Base-by-base conservation (phyloP, 2,329 filamentous ascomycete species). In the Epichloe sylvatica region DNA sequence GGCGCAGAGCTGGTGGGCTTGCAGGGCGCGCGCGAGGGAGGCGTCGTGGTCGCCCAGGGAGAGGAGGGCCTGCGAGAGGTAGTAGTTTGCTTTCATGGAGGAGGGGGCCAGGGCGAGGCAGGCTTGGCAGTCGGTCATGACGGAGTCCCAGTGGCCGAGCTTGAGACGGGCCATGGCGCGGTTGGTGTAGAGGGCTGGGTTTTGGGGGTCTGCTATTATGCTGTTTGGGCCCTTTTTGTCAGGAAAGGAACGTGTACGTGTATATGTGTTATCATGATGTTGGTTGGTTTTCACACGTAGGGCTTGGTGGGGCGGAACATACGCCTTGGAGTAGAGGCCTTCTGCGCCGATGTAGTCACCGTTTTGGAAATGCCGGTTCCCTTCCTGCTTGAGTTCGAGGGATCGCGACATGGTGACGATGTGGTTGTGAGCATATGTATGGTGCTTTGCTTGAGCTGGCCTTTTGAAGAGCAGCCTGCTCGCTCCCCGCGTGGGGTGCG, bases 161-260 rank as follows among this genome's bases (percentile, higher is more conserved):
- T 84, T 86, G 51, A 92, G 73, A 39, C 89, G 80, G 3, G 84
- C 81, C 68, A 95, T 84, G 47, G 89, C 86, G 49, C 90, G 86
- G 68, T 96, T 97, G 38, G 88, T 91, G 68, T 89, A 96, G 46
- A 95, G 76, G 33, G 84, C 73, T 1, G 84, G 79, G 62, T 94
- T 92, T 49, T 72, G 76, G 4, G 85, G 76, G 66, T 94, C 86
- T 62, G 81, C 80, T 58, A 85, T 80, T 57, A 95, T 89, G 39
- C 83, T 87, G 56, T 33, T 39, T 25, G 2, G 47, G 5, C 4
- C 2, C 0, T 39, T 19, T 39, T 39, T 17, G 37, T 41, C 21
- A 21, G 21, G 39, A 25, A 21, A 21, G 21, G 39, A 25, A 21
- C 5, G 3, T 19, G 19, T 19, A 19, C 19, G 3, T 19, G 3